Base-by-base conservation (phyloP, 148 eudicot species). In the Nyssa sinensis region DNA sequence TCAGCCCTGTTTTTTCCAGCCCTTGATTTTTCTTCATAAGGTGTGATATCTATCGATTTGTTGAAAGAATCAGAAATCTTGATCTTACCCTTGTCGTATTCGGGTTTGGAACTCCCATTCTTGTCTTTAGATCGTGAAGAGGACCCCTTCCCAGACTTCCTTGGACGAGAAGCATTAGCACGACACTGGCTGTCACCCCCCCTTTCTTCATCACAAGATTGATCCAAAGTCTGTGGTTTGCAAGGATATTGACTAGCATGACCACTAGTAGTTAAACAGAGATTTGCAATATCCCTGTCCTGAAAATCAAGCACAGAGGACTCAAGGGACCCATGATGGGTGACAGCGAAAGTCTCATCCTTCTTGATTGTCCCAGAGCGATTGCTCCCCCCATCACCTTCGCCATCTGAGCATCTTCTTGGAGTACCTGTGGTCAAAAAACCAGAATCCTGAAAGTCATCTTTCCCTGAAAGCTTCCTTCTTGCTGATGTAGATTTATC, bases 61-160 rank as follows among this genome's bases (percentile, higher is more conserved):
- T 67, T 67, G 49, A 29, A 39, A 24, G 83, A 79, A 71, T 85
- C 86, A 74, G 85, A 81, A 72, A 78, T 72, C 75, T 86, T 86
- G 64, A 76, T 60, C 37, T 84, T 84, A 67, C 79, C 83, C 75
- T 80, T 86, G 44, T 74, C 89, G 70, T 70, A 34, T 29, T 82
- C 86, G 60, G 85, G 73, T 74, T 68, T 78, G 37, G 37, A 71
- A 57, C 47, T 75, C 60, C 77, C 74, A 75, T 64, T 80, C 64
- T 78, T 86, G 62, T 88, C 89, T 73, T 80, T 89, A 69, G 81
- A 78, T n/a, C 49, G 71, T 12, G 83, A 86, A 9, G 88, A 77
- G 37, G 82, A 78, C 19, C 82, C 85, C 71, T 84, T 85, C 31
- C 64, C 78, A 70, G 81, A 78, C 73, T 82, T 85, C 70, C 71